Evolutionary conservation across 352 stramenopile genomes (phyloP), one percentile per base, ranked within the genome.

Genomic region (Globisporangium perplexum): DNA sequence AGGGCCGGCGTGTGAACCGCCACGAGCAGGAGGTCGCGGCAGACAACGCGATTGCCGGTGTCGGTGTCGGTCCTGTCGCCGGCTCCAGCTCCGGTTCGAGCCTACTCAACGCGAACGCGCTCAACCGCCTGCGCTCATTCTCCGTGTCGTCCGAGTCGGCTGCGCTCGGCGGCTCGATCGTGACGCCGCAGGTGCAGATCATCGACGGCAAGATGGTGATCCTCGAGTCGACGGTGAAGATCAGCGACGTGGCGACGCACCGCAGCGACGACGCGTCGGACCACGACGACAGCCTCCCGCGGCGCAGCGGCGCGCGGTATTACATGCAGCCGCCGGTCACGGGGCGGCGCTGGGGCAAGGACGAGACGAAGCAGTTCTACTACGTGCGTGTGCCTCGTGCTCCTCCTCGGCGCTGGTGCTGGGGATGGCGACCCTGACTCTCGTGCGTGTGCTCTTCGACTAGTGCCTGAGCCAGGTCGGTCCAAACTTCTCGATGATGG

Each of bases 351-450:
- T 94, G 83, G 83, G 63, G 64, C 22, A 88, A 91, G 61, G 75
- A 90, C 8, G 83, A 94, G 49, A 94, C 83, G 1, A 92, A 91
- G 63, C 81, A 94, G 52, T 94, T 94, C 53, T 94, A 90, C 59
- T 94, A 94, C 57, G 73, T 83, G 58, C 42, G 72, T 77, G 2
- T 30, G 26, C 5, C 5, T 30, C 3, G 3, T 30, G 26, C 26
- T 5, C 5, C 26, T n/a, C n/a, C n/a, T n/a, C n/a, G n/a, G n/a
- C n/a, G n/a, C n/a, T n/a, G n/a, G n/a, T n/a, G n/a, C n/a, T n/a
- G n/a, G n/a, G n/a, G n/a, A n/a, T n/a, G n/a, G n/a, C n/a, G n/a
- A n/a, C n/a, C n/a, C n/a, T n/a, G n/a, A n/a, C n/a, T n/a, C n/a
- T n/a, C n/a, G n/a, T n/a, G n/a, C n/a, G n/a, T n/a, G n/a, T n/a